phyloP scores from a whole-genome alignment of 352 stramenopile species.

The Blastocystis sp. region DNA sequence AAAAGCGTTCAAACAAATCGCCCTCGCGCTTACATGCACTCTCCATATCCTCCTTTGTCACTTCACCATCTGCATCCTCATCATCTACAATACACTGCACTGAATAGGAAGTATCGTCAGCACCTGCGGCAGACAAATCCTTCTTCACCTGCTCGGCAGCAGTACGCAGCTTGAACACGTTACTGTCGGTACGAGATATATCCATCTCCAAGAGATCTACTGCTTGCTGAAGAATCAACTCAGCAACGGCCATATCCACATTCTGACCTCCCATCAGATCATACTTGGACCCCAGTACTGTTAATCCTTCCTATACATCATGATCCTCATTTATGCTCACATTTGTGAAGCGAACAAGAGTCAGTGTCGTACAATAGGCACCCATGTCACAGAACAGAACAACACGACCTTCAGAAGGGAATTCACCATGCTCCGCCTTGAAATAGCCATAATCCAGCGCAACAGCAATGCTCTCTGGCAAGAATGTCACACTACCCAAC shows the following conservation, averaged over 20 bases:
- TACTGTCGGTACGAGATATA: background rate
- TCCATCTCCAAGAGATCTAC: background rate
- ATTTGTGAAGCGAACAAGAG: conserved; percentile 38
- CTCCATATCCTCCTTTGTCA: conserved; percentile 53
- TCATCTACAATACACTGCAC: background rate
- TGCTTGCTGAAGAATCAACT: background rate
- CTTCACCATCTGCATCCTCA: background rate
- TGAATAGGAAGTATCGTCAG: background rate
- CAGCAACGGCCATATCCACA: conserved; percentile 6
- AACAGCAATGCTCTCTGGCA: conserved; percentile 31
- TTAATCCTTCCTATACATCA: background rate
- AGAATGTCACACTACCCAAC: background rate
- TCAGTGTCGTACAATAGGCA: conserved; percentile 15
- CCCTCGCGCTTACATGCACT: background rate
- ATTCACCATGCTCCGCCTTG: conserved; percentile 38
- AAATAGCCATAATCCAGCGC: conserved; percentile 60
- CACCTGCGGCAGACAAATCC: background rate
- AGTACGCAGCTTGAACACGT: background rate
- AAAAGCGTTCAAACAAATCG: conserved; percentile 1
- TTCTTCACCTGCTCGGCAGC: conserved; percentile 19
- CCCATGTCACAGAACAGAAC: conserved; percentile 64
- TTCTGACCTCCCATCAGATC: background rate
- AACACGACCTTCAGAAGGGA: background rate
- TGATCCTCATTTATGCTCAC: background rate
- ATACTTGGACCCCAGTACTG: background rate